A percentile compares a stretch with the other conserved stretches of the same genome.
Evolutionary conservation across 495 filamentous ascomycete genomes (phyloP).

Genomic region (Melanomma pulvis-pyrius): DNA sequence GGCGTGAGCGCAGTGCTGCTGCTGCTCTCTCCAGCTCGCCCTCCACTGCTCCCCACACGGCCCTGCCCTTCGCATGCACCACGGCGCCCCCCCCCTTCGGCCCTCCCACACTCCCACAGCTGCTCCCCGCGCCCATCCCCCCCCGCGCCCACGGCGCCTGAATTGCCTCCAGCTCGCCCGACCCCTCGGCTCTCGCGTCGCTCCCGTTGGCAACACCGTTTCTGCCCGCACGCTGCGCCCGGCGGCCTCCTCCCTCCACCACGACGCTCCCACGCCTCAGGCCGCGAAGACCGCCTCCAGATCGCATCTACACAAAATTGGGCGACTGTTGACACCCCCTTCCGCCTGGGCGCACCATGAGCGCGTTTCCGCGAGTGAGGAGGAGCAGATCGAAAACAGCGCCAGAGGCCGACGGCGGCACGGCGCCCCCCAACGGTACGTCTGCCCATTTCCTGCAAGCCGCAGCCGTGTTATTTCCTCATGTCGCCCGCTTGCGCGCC

Average conservation of each 20-base stretch:
- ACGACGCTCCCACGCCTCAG: slow-evolving; percentile 16
- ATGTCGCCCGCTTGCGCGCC: background rate
- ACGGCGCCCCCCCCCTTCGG: background rate
- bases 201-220: slow-evolving; percentile 12
- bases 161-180: slow-evolving; percentile 5
- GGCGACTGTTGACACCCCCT: slow-evolving; percentile 20
- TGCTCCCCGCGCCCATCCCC: background rate
- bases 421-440: slow-evolving; percentile 21
- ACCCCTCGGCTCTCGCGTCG: slow-evolving; percentile 20
- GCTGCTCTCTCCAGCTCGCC: slow-evolving; percentile 1
- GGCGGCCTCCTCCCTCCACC: slow-evolving; percentile 4
- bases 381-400: slow-evolving; percentile 40
- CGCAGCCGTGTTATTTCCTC: background rate
- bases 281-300: slow-evolving; percentile 4
- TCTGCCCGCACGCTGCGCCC: slow-evolving; percentile 31
- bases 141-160: background rate
- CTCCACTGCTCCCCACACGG: background rate
- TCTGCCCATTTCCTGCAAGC: background rate
- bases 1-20: background rate
- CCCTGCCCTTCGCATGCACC: slow-evolving; percentile 10
- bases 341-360: slow-evolving; percentile 39
- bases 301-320: slow-evolving; percentile 20
- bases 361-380: slow-evolving; percentile 37
- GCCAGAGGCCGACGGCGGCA: slow-evolving; percentile 19
- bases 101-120: background rate